Evolutionary conservation across 768 basidiomycete species (phyloP).

Genomic region (Auriscalpium microsporum): DNA sequence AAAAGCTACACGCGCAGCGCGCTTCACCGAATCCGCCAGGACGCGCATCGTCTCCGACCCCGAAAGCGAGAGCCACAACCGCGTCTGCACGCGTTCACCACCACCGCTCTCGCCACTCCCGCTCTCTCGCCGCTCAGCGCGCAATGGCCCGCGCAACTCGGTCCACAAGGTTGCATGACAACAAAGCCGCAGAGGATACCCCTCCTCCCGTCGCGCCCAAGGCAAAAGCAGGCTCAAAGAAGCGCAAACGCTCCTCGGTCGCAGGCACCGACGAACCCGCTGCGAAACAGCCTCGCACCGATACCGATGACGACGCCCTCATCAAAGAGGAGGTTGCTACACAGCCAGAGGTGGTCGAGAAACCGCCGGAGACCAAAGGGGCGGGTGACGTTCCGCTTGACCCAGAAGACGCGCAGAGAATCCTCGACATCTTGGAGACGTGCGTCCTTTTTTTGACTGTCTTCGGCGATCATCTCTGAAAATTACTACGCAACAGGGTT

Average conservation of each 20-base stretch:
- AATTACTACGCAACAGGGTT: slow-evolving; percentile 33
- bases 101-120: slow-evolving; percentile 3
- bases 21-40: slow-evolving; percentile 20
- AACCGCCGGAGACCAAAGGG: slow-evolving; percentile 24
- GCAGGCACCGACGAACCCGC: slow-evolving; percentile 39
- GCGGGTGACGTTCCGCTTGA: slow-evolving; percentile 42
- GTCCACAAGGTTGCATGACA: slow-evolving; percentile 39
- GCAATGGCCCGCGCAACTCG: slow-evolving; percentile 74
- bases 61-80: background rate
- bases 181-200: slow-evolving; percentile 24
- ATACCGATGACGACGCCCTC: background rate
- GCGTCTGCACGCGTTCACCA: slow-evolving; percentile 9
- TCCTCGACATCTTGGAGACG: slow-evolving; percentile 55
- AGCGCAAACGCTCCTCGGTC: slow-evolving; percentile 56
- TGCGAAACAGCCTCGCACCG: slow-evolving; percentile 41
- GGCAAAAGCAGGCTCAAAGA: slow-evolving; percentile 36
- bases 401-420: slow-evolving; percentile 37
- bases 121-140: slow-evolving; percentile 3
- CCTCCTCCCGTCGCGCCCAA: slow-evolving; percentile 12
- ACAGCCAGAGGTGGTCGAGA: slow-evolving; percentile 16
- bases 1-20: background rate
- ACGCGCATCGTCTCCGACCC: slow-evolving; percentile 12
- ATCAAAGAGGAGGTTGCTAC: slow-evolving; percentile 27
- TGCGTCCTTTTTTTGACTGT: slow-evolving; percentile 22
- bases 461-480: slow-evolving; percentile 1